A percentile compares a stretch with the other conserved stretches of the same genome.
Evolutionary conservation across 2,329 filamentous ascomycete genomes (phyloP).

Genomic region (Fusarium sp.): DNA sequence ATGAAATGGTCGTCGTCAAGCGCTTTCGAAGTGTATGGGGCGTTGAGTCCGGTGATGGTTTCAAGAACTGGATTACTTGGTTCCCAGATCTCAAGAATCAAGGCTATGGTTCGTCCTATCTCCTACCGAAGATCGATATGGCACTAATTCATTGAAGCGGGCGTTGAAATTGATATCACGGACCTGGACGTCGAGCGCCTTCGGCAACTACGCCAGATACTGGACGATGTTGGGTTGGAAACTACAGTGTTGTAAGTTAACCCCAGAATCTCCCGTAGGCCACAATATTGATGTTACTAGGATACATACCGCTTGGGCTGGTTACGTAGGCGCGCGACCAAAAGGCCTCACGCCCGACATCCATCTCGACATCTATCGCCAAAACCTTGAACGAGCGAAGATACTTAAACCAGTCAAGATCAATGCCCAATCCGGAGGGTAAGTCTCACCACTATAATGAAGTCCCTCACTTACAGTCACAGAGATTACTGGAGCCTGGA

Average conservation of each 20-base stretch:
- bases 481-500: neutral
- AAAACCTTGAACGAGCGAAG: neutral
- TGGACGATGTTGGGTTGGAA: neutral
- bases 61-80: neutral
- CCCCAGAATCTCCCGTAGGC: neutral
- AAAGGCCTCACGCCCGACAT: neutral
- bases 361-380: neutral
- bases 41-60: neutral
- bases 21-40: neutral
- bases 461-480: neutral
- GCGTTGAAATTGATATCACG: neutral
- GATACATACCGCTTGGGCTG: neutral
- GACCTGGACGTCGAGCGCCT: neutral
- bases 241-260: neutral
- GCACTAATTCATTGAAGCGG: neutral
- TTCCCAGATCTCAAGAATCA: neutral
- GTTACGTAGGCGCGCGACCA: neutral
- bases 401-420: neutral
- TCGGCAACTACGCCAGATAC: neutral
- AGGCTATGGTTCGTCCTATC: neutral
- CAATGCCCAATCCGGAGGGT: neutral
- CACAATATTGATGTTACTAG: neutral
- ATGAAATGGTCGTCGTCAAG: neutral
- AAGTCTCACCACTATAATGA: neutral
- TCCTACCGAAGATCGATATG: accelerated